Base-by-base conservation (phyloP, 2,329 filamentous ascomycete species). In the Scorias spongiosa region DNA sequence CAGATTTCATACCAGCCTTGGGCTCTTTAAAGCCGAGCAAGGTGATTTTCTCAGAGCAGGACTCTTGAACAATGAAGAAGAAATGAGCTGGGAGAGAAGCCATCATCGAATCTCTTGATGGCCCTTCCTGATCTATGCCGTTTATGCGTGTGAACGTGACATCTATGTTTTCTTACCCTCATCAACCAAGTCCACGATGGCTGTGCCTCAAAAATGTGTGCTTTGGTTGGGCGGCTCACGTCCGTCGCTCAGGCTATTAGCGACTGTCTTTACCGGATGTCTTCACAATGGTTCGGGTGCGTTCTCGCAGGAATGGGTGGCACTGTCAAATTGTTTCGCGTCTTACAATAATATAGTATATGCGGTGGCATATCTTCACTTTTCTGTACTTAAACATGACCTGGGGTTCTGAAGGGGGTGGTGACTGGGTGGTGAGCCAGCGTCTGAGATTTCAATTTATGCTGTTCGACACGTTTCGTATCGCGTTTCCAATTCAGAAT, bases 1-100 rank as follows among this genome's bases (percentile, higher is more conserved):
- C 56, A 34, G 54, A 58, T 29, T 42, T 46, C 43, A 29, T 46
- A 39, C 43, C 29, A 8, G 12, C 38, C 8, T 15, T 36, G 32
- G 32, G 32, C 32, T 12, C 32, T 15, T 36, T 36, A 9, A 36
- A 36, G 15, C 32, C 11, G 32, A 36, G 11, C 32, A 36, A 36
- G 32, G 20, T 26, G 4, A 36, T 12, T 9, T 15, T 36, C 32
- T 12, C 32, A 36, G 32, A 36, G 32, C 32, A 36, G 32, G 32
- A 36, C 32, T 36, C 32, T 12, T 36, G 15, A 26, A 26, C 20
- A 3, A 26, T 7, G 20, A 26, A 26, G 4, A 7, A 26, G 20
- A 26, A 26, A 26, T 26, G 20, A 26, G 20, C 20, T 26, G 20
- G 20, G 20, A 26, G 7, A 26, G 20, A 26, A 26, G 7, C 20